These are phyloP conservation scores for Cryphonectria carpinicola DNA, from an alignment of 2,329 filamentous ascomycete species.

Conservation along the genomic window DNA sequence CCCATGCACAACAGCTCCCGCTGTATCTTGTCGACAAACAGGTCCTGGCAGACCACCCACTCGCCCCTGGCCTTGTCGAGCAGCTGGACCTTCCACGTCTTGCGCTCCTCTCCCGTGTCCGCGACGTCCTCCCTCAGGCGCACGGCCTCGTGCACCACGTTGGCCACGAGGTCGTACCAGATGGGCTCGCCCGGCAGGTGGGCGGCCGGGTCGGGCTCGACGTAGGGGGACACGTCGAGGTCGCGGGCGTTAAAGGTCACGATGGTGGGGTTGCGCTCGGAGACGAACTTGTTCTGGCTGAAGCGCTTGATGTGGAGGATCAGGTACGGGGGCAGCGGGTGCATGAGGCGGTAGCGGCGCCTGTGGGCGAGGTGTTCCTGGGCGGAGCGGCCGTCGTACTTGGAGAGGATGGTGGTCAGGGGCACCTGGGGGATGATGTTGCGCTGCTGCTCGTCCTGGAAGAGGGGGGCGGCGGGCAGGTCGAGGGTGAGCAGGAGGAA, in stretches of 20 bases:
- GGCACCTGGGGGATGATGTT: constrained; percentile 97
- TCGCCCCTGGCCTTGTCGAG: constrained; percentile 79
- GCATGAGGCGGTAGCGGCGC: constrained; percentile 84
- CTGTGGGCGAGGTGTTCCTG: constrained; percentile 90
- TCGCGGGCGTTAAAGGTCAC: constrained; percentile 88
- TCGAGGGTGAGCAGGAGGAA: constrained; percentile 95
- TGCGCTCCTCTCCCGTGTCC: constrained; percentile 82
- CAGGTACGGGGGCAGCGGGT: constrained; percentile 88
- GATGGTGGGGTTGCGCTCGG: constrained; percentile 95
- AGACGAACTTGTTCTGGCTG: constrained; percentile 93
- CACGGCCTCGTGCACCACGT: constrained; percentile 87
- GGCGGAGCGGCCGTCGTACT: constrained; percentile 87
- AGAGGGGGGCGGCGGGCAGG: constrained; percentile 86
- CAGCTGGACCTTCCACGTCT: constrained; percentile 94
- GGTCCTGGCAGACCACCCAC: constrained; percentile 92
- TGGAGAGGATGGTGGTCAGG: constrained; percentile 79
- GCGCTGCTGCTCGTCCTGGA: constrained; percentile 91
- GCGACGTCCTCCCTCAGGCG: constrained; percentile 81
- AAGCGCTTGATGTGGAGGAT: constrained; percentile 97
- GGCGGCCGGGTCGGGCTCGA: constrained; percentile 79
- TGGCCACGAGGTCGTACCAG: constrained; percentile 93
- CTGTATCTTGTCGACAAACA: constrained; percentile 89
- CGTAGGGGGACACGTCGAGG: constrained; percentile 87
- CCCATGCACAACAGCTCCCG: constrained; percentile 89
- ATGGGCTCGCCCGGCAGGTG: constrained; percentile 80